Conservation (phyloP, 2,329 filamentous ascomycete genomes). For the Aspergillus brunneoviolaceus region DNA sequence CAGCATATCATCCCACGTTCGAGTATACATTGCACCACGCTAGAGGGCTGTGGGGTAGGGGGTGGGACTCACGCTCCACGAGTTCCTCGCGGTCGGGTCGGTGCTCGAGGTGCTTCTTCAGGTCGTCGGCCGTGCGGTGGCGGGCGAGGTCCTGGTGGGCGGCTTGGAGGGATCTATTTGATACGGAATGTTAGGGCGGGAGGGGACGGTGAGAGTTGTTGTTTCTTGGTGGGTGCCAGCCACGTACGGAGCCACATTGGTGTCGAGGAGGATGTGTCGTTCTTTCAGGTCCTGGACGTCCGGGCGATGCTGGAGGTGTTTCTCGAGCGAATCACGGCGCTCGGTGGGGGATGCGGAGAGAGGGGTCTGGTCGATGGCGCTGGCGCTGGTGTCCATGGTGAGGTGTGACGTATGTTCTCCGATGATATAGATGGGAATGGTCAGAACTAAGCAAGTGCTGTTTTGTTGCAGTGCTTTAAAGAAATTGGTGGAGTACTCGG, state of each 20-base stretch:
- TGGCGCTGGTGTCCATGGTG: slow-evolving; percentile 19
- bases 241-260: slow-evolving; percentile 63
- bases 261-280: slow-evolving; percentile 66
- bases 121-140: slow-evolving; percentile 60
- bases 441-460: no score
- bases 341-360: slow-evolving; percentile 54
- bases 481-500: no score
- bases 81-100: slow-evolving; percentile 71
- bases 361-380: slow-evolving; percentile 56
- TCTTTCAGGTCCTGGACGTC: slow-evolving; percentile 65
- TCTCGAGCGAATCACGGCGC: slow-evolving; percentile 67
- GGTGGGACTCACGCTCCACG: slow-evolving; percentile 65
- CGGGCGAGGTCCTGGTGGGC: slow-evolving; percentile 63
- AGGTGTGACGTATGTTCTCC: slow-evolving; percentile 11
- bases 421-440: no score
- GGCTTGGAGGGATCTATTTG: slow-evolving; percentile 60
- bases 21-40: neutral
- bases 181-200: neutral
- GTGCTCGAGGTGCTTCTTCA: slow-evolving; percentile 64
- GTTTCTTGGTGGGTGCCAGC: neutral
- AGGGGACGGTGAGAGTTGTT: no score
- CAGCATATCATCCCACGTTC: no score
- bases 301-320: slow-evolving; percentile 70
- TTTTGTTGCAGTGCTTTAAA: no score
- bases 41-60: neutral